These are phyloP conservation scores for Emiliania huxleyi DNA, from an alignment of 78 protist species.

Conservation along the genomic window DNA sequence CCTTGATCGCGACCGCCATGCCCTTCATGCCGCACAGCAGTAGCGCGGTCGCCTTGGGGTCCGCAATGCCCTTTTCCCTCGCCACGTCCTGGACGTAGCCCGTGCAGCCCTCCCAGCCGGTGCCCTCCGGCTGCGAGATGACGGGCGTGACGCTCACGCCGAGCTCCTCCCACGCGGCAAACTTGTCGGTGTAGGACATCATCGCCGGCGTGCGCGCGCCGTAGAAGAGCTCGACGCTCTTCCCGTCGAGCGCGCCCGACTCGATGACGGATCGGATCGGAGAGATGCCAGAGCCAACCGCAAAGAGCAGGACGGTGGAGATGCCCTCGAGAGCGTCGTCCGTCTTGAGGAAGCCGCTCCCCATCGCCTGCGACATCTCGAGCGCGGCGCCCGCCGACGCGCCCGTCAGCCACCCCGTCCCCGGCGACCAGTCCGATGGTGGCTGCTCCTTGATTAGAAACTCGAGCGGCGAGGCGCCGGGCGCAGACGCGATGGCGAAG, in stretches of 20 bases:
- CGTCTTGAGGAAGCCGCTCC: neutral
- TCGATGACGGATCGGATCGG: conserved; percentile 15
- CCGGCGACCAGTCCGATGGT: neutral
- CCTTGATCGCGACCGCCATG: conserved; percentile 15
- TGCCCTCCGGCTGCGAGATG: neutral
- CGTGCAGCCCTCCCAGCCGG: neutral
- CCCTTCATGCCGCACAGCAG: conserved; percentile 9
- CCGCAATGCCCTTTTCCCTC: neutral
- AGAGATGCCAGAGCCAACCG: conserved; percentile 14
- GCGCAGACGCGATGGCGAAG: neutral
- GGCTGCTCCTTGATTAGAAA: conserved; percentile 4
- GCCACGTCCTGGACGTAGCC: conserved; percentile 4
- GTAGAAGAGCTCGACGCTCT: neutral
- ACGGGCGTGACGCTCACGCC: neutral
- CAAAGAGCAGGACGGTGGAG: neutral
- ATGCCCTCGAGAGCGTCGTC: neutral
- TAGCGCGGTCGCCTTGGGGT: neutral
- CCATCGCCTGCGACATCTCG: neutral
- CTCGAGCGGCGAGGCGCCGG: neutral
- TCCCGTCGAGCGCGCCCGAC: neutral
- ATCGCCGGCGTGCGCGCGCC: neutral
- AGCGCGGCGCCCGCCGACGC: neutral
- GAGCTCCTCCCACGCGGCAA: neutral
- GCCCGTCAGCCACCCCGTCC: neutral
- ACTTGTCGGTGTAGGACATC: neutral